Evolutionary conservation across 2,329 filamentous ascomycete species (phyloP), one percentile per base, ranked within the genome.

Genomic region (Sarocladium kiliense): DNA sequence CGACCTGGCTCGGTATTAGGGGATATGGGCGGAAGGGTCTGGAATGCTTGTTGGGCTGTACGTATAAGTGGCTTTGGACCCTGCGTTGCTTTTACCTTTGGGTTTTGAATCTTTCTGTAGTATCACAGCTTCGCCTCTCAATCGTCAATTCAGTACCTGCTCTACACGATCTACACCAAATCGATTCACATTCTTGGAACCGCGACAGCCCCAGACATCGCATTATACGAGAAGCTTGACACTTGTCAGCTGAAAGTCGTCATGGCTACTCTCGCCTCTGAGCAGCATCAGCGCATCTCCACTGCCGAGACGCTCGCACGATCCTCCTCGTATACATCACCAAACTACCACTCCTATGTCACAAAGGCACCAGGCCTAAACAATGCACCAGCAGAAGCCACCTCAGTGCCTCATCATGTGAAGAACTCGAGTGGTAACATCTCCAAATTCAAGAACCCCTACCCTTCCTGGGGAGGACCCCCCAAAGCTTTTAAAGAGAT

Each of bases 381-480:
- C 34, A 61, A 66, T 42, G 63, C 71, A 25, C 73, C 76, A 7
- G 69, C 75, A 2, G 73, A 76, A 27, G 76, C 75, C 26, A 61
- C 65, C n/a, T 61, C 67, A 21, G 75, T 76, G 55, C 68, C 76
- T 19, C 78, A 82, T 59, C 77, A 83, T 57, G 64, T 80, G 51
- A 68, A 66, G 53, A 59, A 68, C 41, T 42, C 49, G 34, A 51
- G 49, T 23, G 77, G 77, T 41, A 62, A 58, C 23, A 59, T 72
- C 19, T 63, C 71, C 47, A 71, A 72, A 57, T 83, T 82, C 64
- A 68, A 68, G 56, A 83, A 82, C 58, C 74, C 75, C 0, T 73
- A 82, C 53, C 73, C 76, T n/a, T 82, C 79, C 0, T 77, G 66
- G 55, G 65, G 36, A 16, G 61, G 61, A 30, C 58, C 56, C 14